Evolutionary conservation across 2,329 filamentous ascomycete species (phyloP).

Genomic region (Fusarium udum): DNA sequence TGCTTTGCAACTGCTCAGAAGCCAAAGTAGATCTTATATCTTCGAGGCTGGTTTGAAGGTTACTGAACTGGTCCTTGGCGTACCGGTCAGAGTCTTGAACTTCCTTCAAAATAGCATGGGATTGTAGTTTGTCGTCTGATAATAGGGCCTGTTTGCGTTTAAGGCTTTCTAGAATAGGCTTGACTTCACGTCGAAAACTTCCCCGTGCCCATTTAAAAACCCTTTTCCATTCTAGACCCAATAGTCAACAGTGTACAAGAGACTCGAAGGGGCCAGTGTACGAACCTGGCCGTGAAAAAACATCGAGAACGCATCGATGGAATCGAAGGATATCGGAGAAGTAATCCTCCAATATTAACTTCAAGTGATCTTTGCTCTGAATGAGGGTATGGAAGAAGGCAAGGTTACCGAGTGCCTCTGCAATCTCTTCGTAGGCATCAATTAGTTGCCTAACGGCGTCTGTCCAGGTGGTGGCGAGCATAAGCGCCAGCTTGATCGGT

Average conservation of each 20-base stretch:
- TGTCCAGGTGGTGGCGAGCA: neutral
- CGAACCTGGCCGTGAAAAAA: neutral
- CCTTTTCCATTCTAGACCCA: neutral
- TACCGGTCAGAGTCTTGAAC: neutral
- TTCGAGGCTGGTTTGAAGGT: fast-evolving
- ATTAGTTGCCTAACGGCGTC: neutral
- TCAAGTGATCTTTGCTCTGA: neutral
- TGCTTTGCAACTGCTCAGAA: neutral
- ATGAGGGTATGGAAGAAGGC: neutral
- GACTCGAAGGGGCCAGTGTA: fast-evolving
- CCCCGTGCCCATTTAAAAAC: fast-evolving
- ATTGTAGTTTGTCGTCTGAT: neutral
- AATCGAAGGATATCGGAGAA: neutral
- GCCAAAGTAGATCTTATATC: neutral
- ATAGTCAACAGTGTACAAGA: fast-evolving
- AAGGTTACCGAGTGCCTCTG: fast-evolving
- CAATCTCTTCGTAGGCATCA: neutral
- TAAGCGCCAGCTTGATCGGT: neutral
- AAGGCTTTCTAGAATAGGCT: neutral
- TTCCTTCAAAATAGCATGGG: neutral
- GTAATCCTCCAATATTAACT: neutral
- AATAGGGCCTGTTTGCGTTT: neutral
- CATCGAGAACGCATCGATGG: neutral
- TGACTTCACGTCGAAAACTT: fast-evolving
- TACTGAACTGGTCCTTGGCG: fast-evolving